Evolutionary conservation across 768 basidiomycete genomes (phyloP).

Genomic region (Tulasnella sp.): DNA sequence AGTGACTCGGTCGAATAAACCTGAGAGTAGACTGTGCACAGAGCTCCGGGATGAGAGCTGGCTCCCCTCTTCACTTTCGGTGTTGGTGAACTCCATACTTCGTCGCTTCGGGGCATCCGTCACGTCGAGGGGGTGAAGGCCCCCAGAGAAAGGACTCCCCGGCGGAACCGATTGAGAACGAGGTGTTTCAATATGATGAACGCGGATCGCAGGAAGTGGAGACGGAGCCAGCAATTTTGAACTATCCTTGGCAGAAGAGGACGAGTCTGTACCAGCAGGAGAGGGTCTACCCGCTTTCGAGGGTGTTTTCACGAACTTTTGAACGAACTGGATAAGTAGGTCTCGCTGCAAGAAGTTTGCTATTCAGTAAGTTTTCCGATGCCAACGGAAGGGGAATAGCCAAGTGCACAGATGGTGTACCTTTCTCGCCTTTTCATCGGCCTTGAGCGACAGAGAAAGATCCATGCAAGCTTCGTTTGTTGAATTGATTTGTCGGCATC

Average conservation of each 20-base stretch:
- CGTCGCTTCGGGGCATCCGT: slow-evolving; percentile 47
- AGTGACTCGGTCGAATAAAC: not conserved
- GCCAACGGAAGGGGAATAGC: not conserved
- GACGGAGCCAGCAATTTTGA: not conserved
- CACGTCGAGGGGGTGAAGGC: not conserved
- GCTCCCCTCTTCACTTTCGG: not conserved
- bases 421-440: slow-evolving; percentile 71
- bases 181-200: slow-evolving; percentile 5
- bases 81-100: not conserved
- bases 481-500: slow-evolving; percentile 73
- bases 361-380: not conserved
- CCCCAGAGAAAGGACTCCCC: slow-evolving; percentile 24
- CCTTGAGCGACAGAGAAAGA: slow-evolving; percentile 82
- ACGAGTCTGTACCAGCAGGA: not conserved
- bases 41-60: not conserved
- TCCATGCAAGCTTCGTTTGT: slow-evolving; percentile 94
- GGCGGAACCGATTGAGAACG: slow-evolving; percentile 22
- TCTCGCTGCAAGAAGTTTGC: slow-evolving; percentile 46
- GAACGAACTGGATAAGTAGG: slow-evolving; percentile 67
- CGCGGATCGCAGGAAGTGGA: not conserved
- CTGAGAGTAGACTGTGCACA: not conserved
- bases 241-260: not conserved
- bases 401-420: slow-evolving; percentile 29
- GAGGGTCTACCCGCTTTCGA: not conserved
- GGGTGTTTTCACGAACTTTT: slow-evolving; percentile 42